phyloP scores from a whole-genome alignment of 2,329 filamentous ascomycete genomes.

The Epichloe uncinata region DNA sequence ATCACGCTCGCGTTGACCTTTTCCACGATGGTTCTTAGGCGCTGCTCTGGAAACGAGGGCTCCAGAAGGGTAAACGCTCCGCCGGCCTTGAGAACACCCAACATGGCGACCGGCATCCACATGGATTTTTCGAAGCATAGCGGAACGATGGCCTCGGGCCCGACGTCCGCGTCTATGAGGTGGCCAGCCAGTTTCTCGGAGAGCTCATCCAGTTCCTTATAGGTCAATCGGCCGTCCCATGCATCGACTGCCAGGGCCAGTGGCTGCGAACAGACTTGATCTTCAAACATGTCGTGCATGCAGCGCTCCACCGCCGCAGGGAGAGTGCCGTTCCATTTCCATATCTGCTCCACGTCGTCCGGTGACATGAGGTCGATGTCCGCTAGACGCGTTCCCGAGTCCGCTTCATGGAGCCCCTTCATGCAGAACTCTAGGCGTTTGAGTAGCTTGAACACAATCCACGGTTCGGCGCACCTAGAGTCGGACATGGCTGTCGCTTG shows the following conservation, averaged over 20 bases:
- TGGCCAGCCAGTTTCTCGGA: constrained; percentile 10
- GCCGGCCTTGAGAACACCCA: constrained; percentile 2
- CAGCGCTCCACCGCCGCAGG: background rate
- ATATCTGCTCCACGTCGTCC: background rate
- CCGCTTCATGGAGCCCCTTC: too few relatives aligned
- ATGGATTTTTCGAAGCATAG: constrained; percentile 6
- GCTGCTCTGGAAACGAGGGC: too few relatives aligned
- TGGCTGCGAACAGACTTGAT: too few relatives aligned
- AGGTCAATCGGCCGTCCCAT: constrained; percentile 27
- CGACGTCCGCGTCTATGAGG: constrained; percentile 1
- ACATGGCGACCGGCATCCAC: constrained; percentile 3
- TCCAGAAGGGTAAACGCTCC: background rate
- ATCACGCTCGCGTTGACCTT: too few relatives aligned
- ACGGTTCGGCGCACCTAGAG: too few relatives aligned
- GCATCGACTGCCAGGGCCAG: too few relatives aligned
- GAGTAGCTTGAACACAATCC: too few relatives aligned
- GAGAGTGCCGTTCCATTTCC: background rate
- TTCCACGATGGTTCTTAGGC: too few relatives aligned
- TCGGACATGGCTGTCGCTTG: too few relatives aligned
- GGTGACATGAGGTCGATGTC: too few relatives aligned
- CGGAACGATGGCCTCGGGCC: background rate
- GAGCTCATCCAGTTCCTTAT: constrained; percentile 13
- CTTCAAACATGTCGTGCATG: background rate
- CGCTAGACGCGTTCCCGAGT: too few relatives aligned
- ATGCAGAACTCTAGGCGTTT: too few relatives aligned